Evolutionary conservation across 202 grass and related monocot species (phyloP).

Genomic region (Alloteropsis angusta): DNA sequence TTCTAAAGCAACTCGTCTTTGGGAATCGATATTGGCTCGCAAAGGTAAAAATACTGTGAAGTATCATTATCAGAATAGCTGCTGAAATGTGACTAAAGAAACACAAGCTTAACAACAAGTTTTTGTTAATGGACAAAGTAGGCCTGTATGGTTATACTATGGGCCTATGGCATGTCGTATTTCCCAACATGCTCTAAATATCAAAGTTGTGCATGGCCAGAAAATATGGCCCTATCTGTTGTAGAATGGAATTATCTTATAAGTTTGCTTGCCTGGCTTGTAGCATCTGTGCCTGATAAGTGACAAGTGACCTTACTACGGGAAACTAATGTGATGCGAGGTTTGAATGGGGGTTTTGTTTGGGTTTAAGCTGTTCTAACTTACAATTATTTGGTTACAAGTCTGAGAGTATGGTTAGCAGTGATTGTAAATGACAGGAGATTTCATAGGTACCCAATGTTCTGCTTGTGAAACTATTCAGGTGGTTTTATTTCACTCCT

Average conservation of each 20-base stretch:
- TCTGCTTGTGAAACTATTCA: background rate
- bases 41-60: conserved; percentile 48
- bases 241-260: background rate
- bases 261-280: background rate
- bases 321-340: background rate
- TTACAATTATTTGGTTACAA: background rate
- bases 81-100: conserved; percentile 13
- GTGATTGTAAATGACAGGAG: background rate
- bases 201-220: background rate
- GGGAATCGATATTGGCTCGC: conserved; percentile 95
- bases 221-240: background rate
- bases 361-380: background rate
- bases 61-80: conserved; percentile 11
- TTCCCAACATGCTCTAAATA: background rate
- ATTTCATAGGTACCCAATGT: background rate
- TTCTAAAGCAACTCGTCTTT: conserved; percentile 80
- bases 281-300: background rate
- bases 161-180: background rate
- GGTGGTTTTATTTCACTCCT: background rate
- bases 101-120: background rate
- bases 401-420: background rate
- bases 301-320: background rate
- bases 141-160: background rate
- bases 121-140: background rate
- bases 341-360: background rate